Evolutionary conservation across 345 rosid genomes (phyloP).

Genomic region (Turritis glabra): DNA sequence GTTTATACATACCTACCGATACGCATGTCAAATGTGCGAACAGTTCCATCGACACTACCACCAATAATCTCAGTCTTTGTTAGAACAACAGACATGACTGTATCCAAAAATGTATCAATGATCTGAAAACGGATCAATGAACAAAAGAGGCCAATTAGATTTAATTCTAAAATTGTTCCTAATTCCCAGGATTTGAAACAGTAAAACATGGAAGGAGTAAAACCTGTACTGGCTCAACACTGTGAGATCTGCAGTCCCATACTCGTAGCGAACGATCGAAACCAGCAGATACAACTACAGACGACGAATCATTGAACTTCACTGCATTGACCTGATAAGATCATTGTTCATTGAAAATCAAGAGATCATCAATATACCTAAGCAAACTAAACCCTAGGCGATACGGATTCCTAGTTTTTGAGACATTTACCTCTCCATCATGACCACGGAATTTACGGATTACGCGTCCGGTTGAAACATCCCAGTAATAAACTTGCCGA

Average conservation of each 20-base stretch:
- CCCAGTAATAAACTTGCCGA: constrained; percentile 94
- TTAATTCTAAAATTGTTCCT: not conserved
- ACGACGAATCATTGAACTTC: constrained; percentile 76
- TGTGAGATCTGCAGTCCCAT: constrained; percentile 97
- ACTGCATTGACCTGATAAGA: constrained; percentile 81
- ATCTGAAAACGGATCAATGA: constrained; percentile 54
- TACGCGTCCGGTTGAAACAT: constrained; percentile 86
- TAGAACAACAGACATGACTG: constrained; percentile 93
- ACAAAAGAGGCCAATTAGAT: not conserved
- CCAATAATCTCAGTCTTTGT: constrained; percentile 92
- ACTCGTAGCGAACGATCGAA: constrained; percentile 88
- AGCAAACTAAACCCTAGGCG: not conserved
- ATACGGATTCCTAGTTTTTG: not conserved
- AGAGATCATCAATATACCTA: not conserved
- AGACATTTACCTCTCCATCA: constrained; percentile 66
- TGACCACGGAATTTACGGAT: constrained; percentile 94
- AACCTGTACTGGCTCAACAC: constrained; percentile 96
- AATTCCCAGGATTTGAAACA: not conserved
- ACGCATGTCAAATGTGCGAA: constrained; percentile 94
- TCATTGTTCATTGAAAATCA: not conserved
- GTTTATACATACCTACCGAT: constrained; percentile 68
- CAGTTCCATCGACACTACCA: constrained; percentile 98
- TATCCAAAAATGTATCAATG: constrained; percentile 76
- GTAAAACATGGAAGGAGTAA: not conserved
- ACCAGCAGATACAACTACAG: constrained; percentile 92